These are phyloP conservation scores for Escallonia rubra DNA, from an alignment of 129 eudicot species.

Conservation along the genomic window DNA sequence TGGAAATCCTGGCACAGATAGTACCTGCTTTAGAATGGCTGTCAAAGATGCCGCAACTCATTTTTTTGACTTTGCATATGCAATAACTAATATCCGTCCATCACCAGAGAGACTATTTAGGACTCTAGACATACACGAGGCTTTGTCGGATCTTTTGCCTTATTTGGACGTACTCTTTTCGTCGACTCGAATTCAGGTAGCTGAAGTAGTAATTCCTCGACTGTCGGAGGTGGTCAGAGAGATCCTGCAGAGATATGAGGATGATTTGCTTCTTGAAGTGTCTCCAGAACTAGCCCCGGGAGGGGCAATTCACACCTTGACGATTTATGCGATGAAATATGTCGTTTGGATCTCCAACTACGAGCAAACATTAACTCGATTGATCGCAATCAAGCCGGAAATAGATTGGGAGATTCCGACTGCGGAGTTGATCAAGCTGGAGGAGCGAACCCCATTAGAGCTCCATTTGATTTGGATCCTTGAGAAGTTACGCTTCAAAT, in stretches of 20 bases:
- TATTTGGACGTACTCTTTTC: slow-evolving; percentile 61
- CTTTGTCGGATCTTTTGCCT: slow-evolving; percentile 54
- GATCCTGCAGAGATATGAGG: slow-evolving; percentile 68
- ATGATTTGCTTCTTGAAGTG: slow-evolving; percentile 63
- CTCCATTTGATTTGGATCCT: slow-evolving; percentile 69
- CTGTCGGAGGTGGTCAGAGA: slow-evolving; percentile 75
- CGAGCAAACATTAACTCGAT: slow-evolving; percentile 46
- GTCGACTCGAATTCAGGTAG: slow-evolving; percentile 55
- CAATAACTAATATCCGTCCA: slow-evolving; percentile 54
- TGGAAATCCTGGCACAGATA: slow-evolving; percentile 27
- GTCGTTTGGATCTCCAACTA: slow-evolving; percentile 71
- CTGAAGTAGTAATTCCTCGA: slow-evolving; percentile 57
- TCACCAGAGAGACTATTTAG: slow-evolving; percentile 82
- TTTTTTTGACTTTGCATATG: slow-evolving; percentile 67
- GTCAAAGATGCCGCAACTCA: slow-evolving; percentile 57
- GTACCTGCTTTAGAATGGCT: slow-evolving; percentile 58
- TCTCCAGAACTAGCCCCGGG: slow-evolving; percentile 70
- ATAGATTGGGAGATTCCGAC: slow-evolving; percentile 47
- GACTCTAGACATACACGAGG: slow-evolving; percentile 71
- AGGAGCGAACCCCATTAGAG: slow-evolving; percentile 47
- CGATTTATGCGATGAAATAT: slow-evolving; percentile 88
- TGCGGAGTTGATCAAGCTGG: slow-evolving; percentile 55
- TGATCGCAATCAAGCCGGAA: slow-evolving; percentile 62
- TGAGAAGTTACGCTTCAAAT: slow-evolving; percentile 38
- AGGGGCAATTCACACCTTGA: slow-evolving; percentile 81